Base-by-base conservation (phyloP, 2,329 filamentous ascomycete species). In the Fusarium praegraminearum region DNA sequence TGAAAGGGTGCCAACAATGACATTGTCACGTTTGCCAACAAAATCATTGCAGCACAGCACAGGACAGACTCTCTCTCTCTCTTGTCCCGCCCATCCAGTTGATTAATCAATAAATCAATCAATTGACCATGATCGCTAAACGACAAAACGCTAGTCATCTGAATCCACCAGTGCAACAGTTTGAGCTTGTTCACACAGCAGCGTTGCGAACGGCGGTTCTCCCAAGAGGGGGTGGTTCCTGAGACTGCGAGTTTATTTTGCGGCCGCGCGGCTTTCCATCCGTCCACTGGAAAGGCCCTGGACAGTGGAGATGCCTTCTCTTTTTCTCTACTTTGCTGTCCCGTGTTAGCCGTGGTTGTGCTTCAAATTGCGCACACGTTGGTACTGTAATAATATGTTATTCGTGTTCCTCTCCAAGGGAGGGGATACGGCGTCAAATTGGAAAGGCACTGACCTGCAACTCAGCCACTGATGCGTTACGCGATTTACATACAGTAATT, bases 211-310 rank as follows among this genome's bases (percentile, higher is more conserved):
- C 62, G 61, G 54, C 43, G 38, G 28, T 46, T 45, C 33, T 41
- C 22, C 44, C 45, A 33, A 59, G 57, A 35, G 60, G 61, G 62
- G 53, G 44, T 47, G 51, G 52, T 58, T 49, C 61, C 65, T 69
- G 61, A 69, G 65, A 66, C 66, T 66, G 65, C 40, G 62, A 69
- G 67, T 70, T 62, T 70, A 69, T 69, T 70, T 57, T 69, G 67
- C 47, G 66, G 67, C 62, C 67, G 67, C 67, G 67, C 67, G 67
- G 67, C 67, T 69, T 69, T 55, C 47, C 62, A 45, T 62, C 57
- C 63, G 46, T 70, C 67, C 67, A 69, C 52, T 70, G 40, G 43
- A 63, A 58, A 52, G 64, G 66, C 56, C 62, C 62, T 62, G 57
- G 46, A n/a, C 33, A 66, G 65, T 57, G 65, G 65, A 44, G 55